Conservation (phyloP, 352 stramenopile species). For the Globisporangium spinosum region DNA sequence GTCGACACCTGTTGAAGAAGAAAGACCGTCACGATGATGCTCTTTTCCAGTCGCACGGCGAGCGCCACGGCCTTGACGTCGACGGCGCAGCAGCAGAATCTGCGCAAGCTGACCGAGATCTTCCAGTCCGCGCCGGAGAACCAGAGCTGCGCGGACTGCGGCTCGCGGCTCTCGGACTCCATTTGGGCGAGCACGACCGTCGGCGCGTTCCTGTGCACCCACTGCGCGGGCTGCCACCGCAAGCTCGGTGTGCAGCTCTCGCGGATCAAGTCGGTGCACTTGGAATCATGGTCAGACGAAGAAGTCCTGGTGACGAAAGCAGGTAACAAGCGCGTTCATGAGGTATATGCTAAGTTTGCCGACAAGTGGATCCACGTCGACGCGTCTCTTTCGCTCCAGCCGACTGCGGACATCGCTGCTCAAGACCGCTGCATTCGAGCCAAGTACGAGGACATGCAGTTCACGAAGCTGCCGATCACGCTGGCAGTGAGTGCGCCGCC, state of each 20-base stretch:
- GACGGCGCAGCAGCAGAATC: constrained; percentile 32
- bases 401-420: constrained; percentile 33
- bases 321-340: constrained; percentile 64
- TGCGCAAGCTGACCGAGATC: constrained; percentile 60
- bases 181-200: constrained; percentile 94
- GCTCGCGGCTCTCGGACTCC: constrained; percentile 58
- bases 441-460: constrained; percentile 72
- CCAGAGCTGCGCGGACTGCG: constrained; percentile 79
- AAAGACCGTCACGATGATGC: constrained; percentile 27
- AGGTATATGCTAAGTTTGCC: constrained; percentile 53
- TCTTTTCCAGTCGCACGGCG: constrained; percentile 31
- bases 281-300: constrained; percentile 75
- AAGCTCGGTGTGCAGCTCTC: constrained; percentile 95
- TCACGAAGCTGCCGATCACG: constrained; percentile 42
- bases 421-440: constrained; percentile 56
- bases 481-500: background rate
- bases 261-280: constrained; percentile 73
- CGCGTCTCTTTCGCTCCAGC: constrained; percentile 29
- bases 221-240: constrained; percentile 93
- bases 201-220: constrained; percentile 93
- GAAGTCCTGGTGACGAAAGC: constrained; percentile 69
- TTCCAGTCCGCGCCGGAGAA: constrained; percentile 59
- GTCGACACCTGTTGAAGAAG: background rate
- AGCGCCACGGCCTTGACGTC: constrained; percentile 22
- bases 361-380: constrained; percentile 54